Percentiles rank a stretch among this genome's conserved stretches.
These are phyloP conservation scores for Dorcoceras hygrometricum DNA, from an alignment of 257 asterid species.

Conservation along the genomic window DNA sequence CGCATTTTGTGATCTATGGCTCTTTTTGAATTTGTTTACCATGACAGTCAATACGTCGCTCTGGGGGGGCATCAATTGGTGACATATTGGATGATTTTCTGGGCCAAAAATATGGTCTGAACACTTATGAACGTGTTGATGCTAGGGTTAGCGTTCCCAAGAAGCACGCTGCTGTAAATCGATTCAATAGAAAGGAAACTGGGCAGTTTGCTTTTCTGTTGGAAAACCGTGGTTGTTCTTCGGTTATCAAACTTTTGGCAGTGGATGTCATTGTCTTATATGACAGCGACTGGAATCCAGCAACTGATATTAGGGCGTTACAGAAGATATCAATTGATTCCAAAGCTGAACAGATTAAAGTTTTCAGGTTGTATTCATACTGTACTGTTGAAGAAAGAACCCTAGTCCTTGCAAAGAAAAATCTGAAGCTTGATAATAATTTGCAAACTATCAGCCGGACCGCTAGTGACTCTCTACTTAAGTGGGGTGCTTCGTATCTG, in stretches of 20 bases:
- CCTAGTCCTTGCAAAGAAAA: constrained; percentile 61
- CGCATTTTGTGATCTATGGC: constrained; percentile 12
- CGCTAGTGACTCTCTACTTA: constrained; percentile 50
- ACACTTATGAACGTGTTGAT: constrained; percentile 69
- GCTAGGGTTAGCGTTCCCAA: constrained; percentile 34
- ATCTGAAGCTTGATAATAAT: constrained; percentile 43
- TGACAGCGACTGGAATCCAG: constrained; percentile 77
- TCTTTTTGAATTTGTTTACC: constrained; percentile 16
- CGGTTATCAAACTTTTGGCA: constrained; percentile 50
- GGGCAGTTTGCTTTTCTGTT: constrained; percentile 70
- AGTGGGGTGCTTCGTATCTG: constrained; percentile 79
- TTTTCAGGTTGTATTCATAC: constrained; percentile 75
- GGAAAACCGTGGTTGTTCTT: constrained; percentile 79
- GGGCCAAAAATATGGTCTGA: constrained; percentile 55
- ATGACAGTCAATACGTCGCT: constrained; percentile 50
- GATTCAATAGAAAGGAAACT: constrained; percentile 61
- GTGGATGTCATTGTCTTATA: constrained; percentile 63
- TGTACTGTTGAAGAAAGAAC: constrained; percentile 76
- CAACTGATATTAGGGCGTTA: constrained; percentile 65
- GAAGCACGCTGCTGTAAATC: constrained; percentile 68
- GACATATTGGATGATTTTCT: constrained; percentile 70
- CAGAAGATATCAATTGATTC: constrained; percentile 61
- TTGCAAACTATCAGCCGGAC: constrained; percentile 45
- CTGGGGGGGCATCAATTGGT: constrained; percentile 43
- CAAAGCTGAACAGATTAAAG: constrained; percentile 49